Evolutionary conservation across 2,329 filamentous ascomycete genomes (phyloP).

Genomic region (Trichoderma koningii): DNA sequence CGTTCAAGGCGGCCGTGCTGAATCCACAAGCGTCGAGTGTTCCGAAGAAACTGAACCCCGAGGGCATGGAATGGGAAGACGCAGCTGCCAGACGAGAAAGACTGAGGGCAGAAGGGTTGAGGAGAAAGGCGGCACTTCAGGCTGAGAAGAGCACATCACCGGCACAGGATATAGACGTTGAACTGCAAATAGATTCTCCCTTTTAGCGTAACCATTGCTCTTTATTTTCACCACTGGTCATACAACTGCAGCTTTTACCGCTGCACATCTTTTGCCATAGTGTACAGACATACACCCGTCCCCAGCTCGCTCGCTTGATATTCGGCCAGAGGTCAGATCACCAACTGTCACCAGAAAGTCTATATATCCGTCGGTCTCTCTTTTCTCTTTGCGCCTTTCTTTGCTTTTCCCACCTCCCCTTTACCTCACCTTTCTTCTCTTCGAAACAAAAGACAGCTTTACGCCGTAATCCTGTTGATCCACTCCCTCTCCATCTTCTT

Average conservation of each 20-base stretch:
- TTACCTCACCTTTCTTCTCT: neutral
- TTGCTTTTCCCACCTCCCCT: neutral
- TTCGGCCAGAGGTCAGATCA: conserved; percentile 5
- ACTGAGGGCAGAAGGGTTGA: conserved; percentile 61
- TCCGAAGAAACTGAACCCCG: conserved; percentile 34
- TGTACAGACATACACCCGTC: conserved; percentile 36
- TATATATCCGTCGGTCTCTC: neutral
- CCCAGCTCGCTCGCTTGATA: conserved; percentile 26
- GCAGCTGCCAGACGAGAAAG: conserved; percentile 53
- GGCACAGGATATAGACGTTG: conserved; percentile 28
- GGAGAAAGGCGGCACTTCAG: conserved; percentile 49
- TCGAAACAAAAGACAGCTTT: conserved; percentile 17
- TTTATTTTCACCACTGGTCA: conserved; percentile 9
- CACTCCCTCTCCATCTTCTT: conserved; percentile 81
- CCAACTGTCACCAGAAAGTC: conserved; percentile 4
- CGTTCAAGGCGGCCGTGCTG: conserved; percentile 46
- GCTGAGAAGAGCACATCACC: conserved; percentile 28
- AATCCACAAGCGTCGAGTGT: conserved; percentile 28
- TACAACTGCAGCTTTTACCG: conserved; percentile 39
- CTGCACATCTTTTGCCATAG: conserved; percentile 36
- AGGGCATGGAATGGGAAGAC: conserved; percentile 58
- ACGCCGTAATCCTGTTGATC: conserved; percentile 76
- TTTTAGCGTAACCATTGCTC: neutral
- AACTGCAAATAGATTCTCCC: conserved; percentile 27
- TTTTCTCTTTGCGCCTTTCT: neutral